Evolutionary conservation across 805 yeast genomes (phyloP).

Genomic region (Limtongozyma cylindracea): DNA sequence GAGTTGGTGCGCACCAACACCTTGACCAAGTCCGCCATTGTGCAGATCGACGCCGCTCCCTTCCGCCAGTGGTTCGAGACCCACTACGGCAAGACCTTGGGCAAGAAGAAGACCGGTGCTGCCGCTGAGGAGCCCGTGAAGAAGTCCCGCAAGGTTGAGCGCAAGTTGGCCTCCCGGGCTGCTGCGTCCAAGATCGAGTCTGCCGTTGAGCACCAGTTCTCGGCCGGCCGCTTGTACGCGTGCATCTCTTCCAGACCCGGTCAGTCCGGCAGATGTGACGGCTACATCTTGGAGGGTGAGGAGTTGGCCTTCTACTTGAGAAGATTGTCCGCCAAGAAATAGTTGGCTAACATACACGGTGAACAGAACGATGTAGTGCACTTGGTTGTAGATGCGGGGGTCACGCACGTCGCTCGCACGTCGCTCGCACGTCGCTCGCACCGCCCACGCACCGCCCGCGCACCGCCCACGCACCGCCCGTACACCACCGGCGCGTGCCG

Average conservation of each 20-base stretch:
- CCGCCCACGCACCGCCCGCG: too few species aligned
- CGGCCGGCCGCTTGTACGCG: constrained; percentile 98
- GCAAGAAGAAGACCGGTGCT: constrained; percentile 43
- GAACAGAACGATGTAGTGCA: too few species aligned
- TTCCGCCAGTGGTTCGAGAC: constrained; percentile 98
- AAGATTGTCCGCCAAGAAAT: constrained; percentile 98
- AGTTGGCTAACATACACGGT: too few species aligned
- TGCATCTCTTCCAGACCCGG: constrained; percentile 98
- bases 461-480: too few species aligned
- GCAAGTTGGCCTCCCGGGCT: constrained; percentile 88
- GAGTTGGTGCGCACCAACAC: constrained; percentile 99
- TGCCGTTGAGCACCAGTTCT: constrained; percentile 89
- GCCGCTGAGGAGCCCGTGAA: constrained; percentile 33
- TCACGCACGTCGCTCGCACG: too few species aligned
- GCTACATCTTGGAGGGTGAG: constrained; percentile 99
- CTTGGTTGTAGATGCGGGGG: too few species aligned
- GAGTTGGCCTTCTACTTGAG: constrained; percentile 99
- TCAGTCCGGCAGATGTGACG: constrained; percentile 99
- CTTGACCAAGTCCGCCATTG: constrained; percentile 95
- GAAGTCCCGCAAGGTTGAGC: constrained; percentile 60
- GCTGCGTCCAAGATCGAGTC: constrained; percentile 62
- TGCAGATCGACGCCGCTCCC: constrained; percentile 99
- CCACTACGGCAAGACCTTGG: constrained; percentile 87
- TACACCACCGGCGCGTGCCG: too few species aligned
- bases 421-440: too few species aligned